Evolutionary conservation across 1,139 yeast genomes (phyloP), one percentile per base, ranked within the genome.

Genomic region (Ashbya aceris): DNA sequence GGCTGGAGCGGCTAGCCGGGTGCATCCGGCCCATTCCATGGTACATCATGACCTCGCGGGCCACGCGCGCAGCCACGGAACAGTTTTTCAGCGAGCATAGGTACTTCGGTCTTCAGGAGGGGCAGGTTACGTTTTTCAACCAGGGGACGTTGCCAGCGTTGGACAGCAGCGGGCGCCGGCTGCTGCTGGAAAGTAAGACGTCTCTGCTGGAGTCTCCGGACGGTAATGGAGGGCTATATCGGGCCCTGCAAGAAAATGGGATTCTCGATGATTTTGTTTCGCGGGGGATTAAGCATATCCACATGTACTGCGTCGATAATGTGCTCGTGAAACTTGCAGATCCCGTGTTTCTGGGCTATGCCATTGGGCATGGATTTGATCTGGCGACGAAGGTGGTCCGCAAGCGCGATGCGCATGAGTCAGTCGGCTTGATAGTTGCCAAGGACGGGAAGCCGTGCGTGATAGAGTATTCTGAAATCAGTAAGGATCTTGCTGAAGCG

Each of bases 221-320:
- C 62, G 99, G 99, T 2, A 93, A 93, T 61, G 99, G 99, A 44
- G 99, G 99, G 1, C 70, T 93, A 45, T 93, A 93, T 68, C 81
- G 79, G 57, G 97, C 96, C 2, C 71, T 93, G 35, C 67, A 68
- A 52, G 73, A 74, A 33, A 76, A 81, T 49, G 76, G 77, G 1
- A 70, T 89, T 20, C 59, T 91, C 39, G 74, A 74, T 8, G 96
- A 89, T 59, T 76, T 91, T 60, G 58, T 66, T 26, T 49, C 55
- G n/a, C 78, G 79, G 44, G 87, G 86, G 7, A 77, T 91, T 50
- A 77, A 85, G 63, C 98, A 91, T 61, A 72, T 93, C 48, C 97
- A 93, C 66, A 84, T 89, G 83, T 93, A 87, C 67, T 89, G 97
- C 65, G 97, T 93, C 40, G 99, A 93, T 65, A 93, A 93, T 63